phyloP scores from a whole-genome alignment of 495 filamentous ascomycete genomes.

The Penicillium diatomitis region DNA sequence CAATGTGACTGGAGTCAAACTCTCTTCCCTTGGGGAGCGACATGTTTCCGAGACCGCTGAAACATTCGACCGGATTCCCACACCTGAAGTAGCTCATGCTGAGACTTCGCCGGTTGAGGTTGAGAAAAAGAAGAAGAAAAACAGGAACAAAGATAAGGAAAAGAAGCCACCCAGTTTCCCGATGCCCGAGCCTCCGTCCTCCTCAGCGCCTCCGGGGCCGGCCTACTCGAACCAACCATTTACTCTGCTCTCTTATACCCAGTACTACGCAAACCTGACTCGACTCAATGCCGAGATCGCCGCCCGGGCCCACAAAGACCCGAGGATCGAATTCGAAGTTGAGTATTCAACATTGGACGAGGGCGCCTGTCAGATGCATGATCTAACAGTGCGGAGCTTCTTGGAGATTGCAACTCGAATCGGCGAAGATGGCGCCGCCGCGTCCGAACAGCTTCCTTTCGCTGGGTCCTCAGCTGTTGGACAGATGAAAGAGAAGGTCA shows the following conservation, averaged over 20 bases:
- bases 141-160: slow-evolving; percentile 48
- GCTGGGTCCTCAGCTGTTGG: slow-evolving; percentile 11
- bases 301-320: slow-evolving; percentile 29
- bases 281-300: slow-evolving; percentile 62
- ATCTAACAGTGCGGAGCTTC: slow-evolving; percentile 78
- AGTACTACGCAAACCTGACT: slow-evolving; percentile 92
- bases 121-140: slow-evolving; percentile 47
- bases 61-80: no score
- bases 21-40: slow-evolving; percentile 7
- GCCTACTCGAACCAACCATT: slow-evolving; percentile 84
- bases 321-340: slow-evolving; percentile 63
- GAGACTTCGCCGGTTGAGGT: slow-evolving; percentile 2
- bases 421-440: slow-evolving; percentile 41
- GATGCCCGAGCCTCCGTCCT: slow-evolving; percentile 64
- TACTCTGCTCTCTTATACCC: slow-evolving; percentile 66
- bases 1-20: slow-evolving; percentile 75
- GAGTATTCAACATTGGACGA: slow-evolving; percentile 80
- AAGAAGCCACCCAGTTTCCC: slow-evolving; percentile 52
- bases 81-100: no score
- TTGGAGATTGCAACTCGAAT: slow-evolving; percentile 72
- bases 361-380: slow-evolving; percentile 57
- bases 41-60: no score
- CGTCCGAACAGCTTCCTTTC: slow-evolving; percentile 8
- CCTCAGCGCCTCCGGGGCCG: slow-evolving; percentile 69
- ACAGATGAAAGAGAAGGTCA: slow-evolving; percentile 37